Base-by-base conservation (phyloP, 768 basidiomycete genomes). In the Suillus lakei region DNA sequence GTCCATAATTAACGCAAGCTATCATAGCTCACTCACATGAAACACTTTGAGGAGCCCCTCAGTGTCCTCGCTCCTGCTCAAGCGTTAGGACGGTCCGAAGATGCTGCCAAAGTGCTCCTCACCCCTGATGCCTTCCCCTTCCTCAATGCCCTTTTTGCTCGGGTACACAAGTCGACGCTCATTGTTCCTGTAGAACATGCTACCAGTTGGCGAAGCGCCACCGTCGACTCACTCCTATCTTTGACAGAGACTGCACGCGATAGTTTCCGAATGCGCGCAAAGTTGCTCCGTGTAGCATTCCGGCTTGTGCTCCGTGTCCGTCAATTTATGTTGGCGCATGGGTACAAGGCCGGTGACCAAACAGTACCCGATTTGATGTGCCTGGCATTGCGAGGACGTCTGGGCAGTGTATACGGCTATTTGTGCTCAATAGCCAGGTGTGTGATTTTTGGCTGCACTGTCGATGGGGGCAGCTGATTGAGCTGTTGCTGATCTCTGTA, bases 41-140 rank as follows among this genome's bases (percentile, higher is more conserved):
- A 90, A 66, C 92, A 94, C 73, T 92, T 91, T 68, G 82, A 82
- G 32, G 86, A 91, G 30, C 87, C 88, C 0, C 74, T 91, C 16
- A 80, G 84, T 4, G 58, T 82, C 9, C 51, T 76, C 63, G 62
- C 71, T 41, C 5, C 69, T 59, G 71, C 68, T 12, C 64, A 62
- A 48, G 54, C 3, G 26, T 36, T 69, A 10, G 21, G 62, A 30
- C 41, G 38, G n/a, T 18, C 65, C 10, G 36, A 34, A 16, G 48
- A 54, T 13, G 68, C 58, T 30, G 32, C 44, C 44, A 51, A 55
- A 23, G 32, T 63, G 21, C 64, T 79, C 32, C 55, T 64, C 26
- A 61, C 71, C 21, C 66, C 68, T 8, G 43, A 63, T 66, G 80
- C 69, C 26, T 71, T 56, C 36, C 63, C 63, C 68, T 84, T 81